A percentile compares a stretch with the other conserved stretches of the same genome.
Conservation (phyloP, 768 basidiomycete genomes). For the Boletus insuetus region DNA sequence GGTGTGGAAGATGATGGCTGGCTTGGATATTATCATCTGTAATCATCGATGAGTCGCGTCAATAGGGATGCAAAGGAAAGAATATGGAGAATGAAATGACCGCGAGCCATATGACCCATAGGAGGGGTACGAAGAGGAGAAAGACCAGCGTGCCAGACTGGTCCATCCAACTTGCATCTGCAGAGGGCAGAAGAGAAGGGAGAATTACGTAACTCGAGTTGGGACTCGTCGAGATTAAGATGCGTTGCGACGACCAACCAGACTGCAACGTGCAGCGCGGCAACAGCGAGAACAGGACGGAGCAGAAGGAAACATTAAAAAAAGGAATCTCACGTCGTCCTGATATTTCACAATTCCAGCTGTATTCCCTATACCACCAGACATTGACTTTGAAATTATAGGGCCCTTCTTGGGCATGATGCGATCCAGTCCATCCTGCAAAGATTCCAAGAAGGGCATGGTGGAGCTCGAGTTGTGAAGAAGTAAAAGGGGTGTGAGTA, state of each 20-base stretch:
- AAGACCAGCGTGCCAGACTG: constrained; percentile 53
- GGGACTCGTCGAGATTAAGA: constrained; percentile 23
- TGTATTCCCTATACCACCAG: constrained; percentile 57
- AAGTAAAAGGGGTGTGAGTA: neutral
- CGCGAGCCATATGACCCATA: constrained; percentile 70
- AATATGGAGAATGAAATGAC: constrained; percentile 37
- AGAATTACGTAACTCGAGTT: constrained; percentile 33
- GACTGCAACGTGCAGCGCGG: constrained; percentile 20
- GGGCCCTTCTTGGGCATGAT: constrained; percentile 23
- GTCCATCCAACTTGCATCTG: constrained; percentile 35
- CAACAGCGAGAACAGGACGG: neutral
- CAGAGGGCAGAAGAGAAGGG: constrained; percentile 23
- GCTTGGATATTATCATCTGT: constrained; percentile 87
- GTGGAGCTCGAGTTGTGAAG: neutral
- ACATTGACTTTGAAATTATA: constrained; percentile 34
- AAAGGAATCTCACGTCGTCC: constrained; percentile 61
- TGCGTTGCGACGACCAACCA: constrained; percentile 10
- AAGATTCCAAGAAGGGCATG: constrained; percentile 30
- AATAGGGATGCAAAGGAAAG: constrained; percentile 6
- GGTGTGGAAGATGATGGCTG: constrained; percentile 70
- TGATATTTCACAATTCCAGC: constrained; percentile 60
- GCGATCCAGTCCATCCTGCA: constrained; percentile 32
- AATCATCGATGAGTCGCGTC: constrained; percentile 15
- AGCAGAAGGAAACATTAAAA: neutral
- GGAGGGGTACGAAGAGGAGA: constrained; percentile 61